Conservation (phyloP, 768 basidiomycete genomes). For the Leccinum broughii region DNA sequence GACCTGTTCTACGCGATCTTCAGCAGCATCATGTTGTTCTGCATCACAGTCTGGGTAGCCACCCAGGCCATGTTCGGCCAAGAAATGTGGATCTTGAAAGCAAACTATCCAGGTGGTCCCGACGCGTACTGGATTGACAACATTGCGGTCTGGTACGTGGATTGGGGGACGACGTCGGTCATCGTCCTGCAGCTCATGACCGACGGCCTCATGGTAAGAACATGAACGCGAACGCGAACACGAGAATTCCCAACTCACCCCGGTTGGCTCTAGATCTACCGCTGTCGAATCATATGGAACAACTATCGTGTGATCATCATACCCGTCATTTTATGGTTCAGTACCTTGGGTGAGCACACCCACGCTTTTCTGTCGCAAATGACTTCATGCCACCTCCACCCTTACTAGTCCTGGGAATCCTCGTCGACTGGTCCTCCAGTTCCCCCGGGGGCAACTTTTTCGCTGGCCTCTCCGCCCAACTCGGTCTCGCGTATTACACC, state of each 20-base stretch:
- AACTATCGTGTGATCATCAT: constrained; percentile 8
- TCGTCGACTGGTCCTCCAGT: constrained; percentile 12
- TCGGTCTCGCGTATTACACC: constrained; percentile 23
- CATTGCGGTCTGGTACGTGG: constrained; percentile 29
- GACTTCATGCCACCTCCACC: not conserved
- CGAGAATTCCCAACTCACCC: constrained; percentile 1
- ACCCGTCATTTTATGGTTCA: constrained; percentile 26
- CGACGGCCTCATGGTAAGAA: constrained; percentile 31
- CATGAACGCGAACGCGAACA: not conserved
- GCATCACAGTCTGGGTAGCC: constrained; percentile 32
- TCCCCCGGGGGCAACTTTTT: constrained; percentile 22
- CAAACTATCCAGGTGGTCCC: constrained; percentile 37
- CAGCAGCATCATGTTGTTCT: constrained; percentile 28
- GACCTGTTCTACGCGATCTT: constrained; percentile 26
- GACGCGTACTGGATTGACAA: constrained; percentile 30
- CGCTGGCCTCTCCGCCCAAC: constrained; percentile 4
- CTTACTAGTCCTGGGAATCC: constrained; percentile 19
- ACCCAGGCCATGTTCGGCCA: constrained; percentile 25
- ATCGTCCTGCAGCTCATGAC: constrained; percentile 36
- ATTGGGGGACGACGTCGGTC: constrained; percentile 25
- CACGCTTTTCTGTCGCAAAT: not conserved
- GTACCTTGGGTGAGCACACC: constrained; percentile 20
- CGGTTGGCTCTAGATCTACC: constrained; percentile 37
- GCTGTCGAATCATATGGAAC: constrained; percentile 39
- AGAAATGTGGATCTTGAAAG: constrained; percentile 38